Evolutionary conservation across 2,329 filamentous ascomycete species (phyloP).

Genomic region (Ramularia collo-cygni): DNA sequence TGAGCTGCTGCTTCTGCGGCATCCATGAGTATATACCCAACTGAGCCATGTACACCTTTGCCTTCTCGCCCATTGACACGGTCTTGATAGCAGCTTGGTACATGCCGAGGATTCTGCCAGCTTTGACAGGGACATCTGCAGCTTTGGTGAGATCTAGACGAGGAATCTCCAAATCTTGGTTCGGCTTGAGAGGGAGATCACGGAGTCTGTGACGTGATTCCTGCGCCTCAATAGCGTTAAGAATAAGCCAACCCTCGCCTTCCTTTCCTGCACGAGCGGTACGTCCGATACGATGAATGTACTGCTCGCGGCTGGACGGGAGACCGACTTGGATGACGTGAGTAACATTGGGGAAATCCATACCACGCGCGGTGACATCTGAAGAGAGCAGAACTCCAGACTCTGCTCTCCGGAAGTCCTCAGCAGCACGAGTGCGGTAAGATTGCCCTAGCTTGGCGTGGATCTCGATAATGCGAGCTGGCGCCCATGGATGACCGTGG

Average conservation of each 20-base stretch:
- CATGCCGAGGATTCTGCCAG: constrained; percentile 40
- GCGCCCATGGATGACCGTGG: constrained; percentile 23
- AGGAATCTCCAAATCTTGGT: constrained; percentile 47
- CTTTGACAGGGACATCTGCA: constrained; percentile 35
- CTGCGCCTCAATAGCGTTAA: constrained; percentile 49
- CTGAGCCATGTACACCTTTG: constrained; percentile 49
- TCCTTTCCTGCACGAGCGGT: constrained; percentile 70
- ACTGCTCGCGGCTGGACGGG: constrained; percentile 40
- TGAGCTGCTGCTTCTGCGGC: constrained; percentile 31
- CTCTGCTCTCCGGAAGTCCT: constrained; percentile 60
- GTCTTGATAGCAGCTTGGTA: constrained; percentile 36
- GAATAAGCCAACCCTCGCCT: constrained; percentile 63
- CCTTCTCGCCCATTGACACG: constrained; percentile 39
- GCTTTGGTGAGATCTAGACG: constrained; percentile 39
- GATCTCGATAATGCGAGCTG: constrained; percentile 52
- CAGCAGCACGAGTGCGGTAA: constrained; percentile 62
- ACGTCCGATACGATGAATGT: constrained; percentile 47
- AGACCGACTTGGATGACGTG: constrained; percentile 47
- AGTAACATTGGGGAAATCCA: constrained; percentile 55
- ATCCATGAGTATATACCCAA: constrained; percentile 48
- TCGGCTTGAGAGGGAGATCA: constrained; percentile 55
- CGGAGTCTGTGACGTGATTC: constrained; percentile 47
- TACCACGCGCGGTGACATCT: constrained; percentile 78
- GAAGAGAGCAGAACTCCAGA: constrained; percentile 40
- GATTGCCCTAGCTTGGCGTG: constrained; percentile 71